Evolutionary conservation across 495 filamentous ascomycete species (phyloP).

Genomic region (Hypomontagnella submonticulosa): DNA sequence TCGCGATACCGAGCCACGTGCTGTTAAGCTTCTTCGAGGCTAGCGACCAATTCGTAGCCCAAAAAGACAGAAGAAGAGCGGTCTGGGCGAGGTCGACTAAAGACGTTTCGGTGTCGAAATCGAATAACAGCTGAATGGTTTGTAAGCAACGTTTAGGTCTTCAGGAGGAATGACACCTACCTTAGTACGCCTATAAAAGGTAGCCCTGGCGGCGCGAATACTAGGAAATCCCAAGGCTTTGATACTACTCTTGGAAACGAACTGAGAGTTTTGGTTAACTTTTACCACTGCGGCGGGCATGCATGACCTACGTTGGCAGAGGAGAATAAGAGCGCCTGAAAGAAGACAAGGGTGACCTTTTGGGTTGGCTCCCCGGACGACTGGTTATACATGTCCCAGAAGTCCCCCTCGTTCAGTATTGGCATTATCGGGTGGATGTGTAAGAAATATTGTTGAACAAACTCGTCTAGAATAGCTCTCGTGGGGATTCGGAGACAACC

Average conservation of each 20-base stretch:
- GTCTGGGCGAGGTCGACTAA: slow-evolving; percentile 55
- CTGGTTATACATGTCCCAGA: slow-evolving; percentile 57
- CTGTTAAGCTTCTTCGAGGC: slow-evolving; percentile 56
- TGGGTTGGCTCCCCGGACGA: slow-evolving; percentile 17
- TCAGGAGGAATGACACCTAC: slow-evolving; percentile 13
- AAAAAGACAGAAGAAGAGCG: slow-evolving; percentile 55
- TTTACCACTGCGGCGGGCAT: not conserved
- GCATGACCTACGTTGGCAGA: slow-evolving; percentile 55
- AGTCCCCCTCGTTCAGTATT: slow-evolving; percentile 59
- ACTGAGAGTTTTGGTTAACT: slow-evolving; percentile 41
- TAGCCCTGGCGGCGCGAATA: slow-evolving; percentile 55
- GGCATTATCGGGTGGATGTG: slow-evolving; percentile 60
- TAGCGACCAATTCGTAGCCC: slow-evolving; percentile 51
- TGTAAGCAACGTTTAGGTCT: slow-evolving; percentile 14
- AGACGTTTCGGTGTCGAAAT: slow-evolving; percentile 50
- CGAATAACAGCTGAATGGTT: slow-evolving; percentile 45
- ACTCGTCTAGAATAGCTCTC: slow-evolving; percentile 53
- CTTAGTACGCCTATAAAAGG: slow-evolving; percentile 59
- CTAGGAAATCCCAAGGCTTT: slow-evolving; percentile 56
- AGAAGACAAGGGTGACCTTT: slow-evolving; percentile 59
- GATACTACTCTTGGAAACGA: slow-evolving; percentile 55
- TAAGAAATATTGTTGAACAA: slow-evolving; percentile 61
- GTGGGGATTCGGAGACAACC: slow-evolving; percentile 58
- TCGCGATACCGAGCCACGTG: slow-evolving; percentile 59
- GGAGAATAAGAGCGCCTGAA: slow-evolving; percentile 61